A percentile compares a stretch with the other conserved stretches of the same genome.
phyloP scores from a whole-genome alignment of 2,329 filamentous ascomycete species.

The Pseudocercospora ulei region DNA sequence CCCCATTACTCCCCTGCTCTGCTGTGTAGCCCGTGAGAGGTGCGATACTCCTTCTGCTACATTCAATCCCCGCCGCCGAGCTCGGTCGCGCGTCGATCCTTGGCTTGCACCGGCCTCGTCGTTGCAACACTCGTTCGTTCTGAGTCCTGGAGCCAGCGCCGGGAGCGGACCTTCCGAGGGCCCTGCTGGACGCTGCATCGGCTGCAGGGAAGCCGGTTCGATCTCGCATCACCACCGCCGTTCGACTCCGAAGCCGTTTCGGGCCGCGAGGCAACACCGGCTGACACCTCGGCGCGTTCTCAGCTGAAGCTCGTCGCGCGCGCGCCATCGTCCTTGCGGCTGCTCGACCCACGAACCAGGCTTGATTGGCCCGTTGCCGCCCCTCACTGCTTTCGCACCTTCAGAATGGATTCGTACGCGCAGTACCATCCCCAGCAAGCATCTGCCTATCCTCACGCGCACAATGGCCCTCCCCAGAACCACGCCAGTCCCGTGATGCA shows the following conservation, averaged over 20 bases:
- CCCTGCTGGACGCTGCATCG: constrained; percentile 12
- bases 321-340: constrained; percentile 11
- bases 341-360: constrained; percentile 20
- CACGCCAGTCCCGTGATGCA: constrained; percentile 67
- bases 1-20: constrained; percentile 16
- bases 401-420: constrained; percentile 42
- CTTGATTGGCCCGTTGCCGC: constrained; percentile 19
- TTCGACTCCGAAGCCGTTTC: constrained; percentile 12
- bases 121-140: not conserved
- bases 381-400: constrained; percentile 18
- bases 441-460: constrained; percentile 35
- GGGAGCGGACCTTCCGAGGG: constrained; percentile 18
- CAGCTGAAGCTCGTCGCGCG: constrained; percentile 16
- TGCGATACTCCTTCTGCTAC: constrained; percentile 16
- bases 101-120: constrained; percentile 17
- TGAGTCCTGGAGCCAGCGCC: constrained; percentile 8
- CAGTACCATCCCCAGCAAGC: constrained; percentile 42
- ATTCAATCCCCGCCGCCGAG: constrained; percentile 15
- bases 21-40: constrained; percentile 21
- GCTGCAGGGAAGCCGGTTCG: constrained; percentile 13
- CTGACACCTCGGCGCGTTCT: constrained; percentile 20
- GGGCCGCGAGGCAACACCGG: constrained; percentile 23
- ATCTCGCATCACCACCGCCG: constrained; percentile 1
- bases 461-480: constrained; percentile 48
- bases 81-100: constrained; percentile 8